Base-by-base conservation (phyloP, 257 asterid genomes). In the Buddleja alternifolia region DNA sequence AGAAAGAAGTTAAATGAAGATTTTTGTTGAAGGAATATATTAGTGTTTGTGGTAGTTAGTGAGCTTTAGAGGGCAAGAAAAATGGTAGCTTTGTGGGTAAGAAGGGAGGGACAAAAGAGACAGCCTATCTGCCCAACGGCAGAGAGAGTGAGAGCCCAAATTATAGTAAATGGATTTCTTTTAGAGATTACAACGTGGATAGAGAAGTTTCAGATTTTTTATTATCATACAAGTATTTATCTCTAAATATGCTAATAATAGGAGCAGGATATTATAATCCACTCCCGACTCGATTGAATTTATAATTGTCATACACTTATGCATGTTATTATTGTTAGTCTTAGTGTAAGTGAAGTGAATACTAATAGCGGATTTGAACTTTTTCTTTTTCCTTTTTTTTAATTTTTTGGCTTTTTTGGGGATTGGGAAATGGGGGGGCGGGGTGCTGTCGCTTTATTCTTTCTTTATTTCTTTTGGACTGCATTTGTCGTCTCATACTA, bases 91-190 rank as follows among this genome's bases (percentile, higher is more conserved):
- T 73, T 73, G 73, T 61, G 77, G 20, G 76, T 75, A 57, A 76
- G 75, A 76, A 70, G 71, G 29, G 78, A 70, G 71, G 29, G 78
- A 72, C 19, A 73, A 78, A 86, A 82, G 81, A 59, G 86, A 83
- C 86, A 62, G 78, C 48, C 71, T 75, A 74, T 71, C 91, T 62
- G 62, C 81, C 74, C 78, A 72, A 60, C 75, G 66, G 76, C 80
- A 34, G 74, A 52, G 44, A 50, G 73, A 42, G 73, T 6, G 64
- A 63, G 60, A 48, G 69, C 15, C 48, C 12, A 16, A 65, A 60
- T 50, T 48, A 56, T 46, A 48, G n/a, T 32, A 14, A 36, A 59
- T 3, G 19, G 48, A 44, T 36, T 42, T 24, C 36, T 66, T 63
- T 36, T n/a, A n/a, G n/a, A n/a, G n/a, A n/a, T n/a, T n/a, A n/a